Evolutionary conservation across 257 asterid genomes (phyloP).

Genomic region (Craterostigma plantagineum): DNA sequence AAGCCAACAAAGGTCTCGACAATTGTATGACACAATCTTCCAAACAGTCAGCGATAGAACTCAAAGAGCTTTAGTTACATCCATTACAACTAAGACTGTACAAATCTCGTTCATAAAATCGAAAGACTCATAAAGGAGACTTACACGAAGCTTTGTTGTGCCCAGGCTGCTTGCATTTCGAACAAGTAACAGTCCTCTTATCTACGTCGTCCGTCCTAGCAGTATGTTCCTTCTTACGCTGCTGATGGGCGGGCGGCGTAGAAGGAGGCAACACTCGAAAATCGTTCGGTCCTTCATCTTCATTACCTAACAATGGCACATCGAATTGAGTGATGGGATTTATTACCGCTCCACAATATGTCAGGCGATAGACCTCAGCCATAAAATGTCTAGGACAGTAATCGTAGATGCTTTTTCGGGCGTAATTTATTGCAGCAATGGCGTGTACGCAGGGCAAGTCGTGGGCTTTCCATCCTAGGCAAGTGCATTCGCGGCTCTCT

Average conservation of each 20-base stretch:
- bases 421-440: constrained; percentile 39
- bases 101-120: constrained; percentile 10
- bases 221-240: constrained; percentile 29
- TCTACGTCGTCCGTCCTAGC: constrained; percentile 33
- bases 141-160: constrained; percentile 85
- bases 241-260: constrained; percentile 15
- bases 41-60: constrained; percentile 1
- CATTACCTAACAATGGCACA: constrained; percentile 16
- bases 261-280: constrained; percentile 55
- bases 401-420: constrained; percentile 35
- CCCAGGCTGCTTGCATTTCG: constrained; percentile 75
- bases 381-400: constrained; percentile 48
- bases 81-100: too few species aligned
- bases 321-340: constrained; percentile 34
- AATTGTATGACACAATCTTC: too few species aligned
- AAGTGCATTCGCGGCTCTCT: constrained; percentile 56
- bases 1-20: too few species aligned
- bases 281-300: constrained; percentile 21
- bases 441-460: constrained; percentile 74
- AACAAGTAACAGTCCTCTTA: constrained; percentile 76
- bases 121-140: constrained; percentile 15
- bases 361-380: constrained; percentile 28
- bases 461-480: constrained; percentile 57
- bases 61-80: too few species aligned
- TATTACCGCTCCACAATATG: constrained; percentile 29